Conservation (phyloP, 1,284 basidiomycete species). For the Marasmius oreades region DNA sequence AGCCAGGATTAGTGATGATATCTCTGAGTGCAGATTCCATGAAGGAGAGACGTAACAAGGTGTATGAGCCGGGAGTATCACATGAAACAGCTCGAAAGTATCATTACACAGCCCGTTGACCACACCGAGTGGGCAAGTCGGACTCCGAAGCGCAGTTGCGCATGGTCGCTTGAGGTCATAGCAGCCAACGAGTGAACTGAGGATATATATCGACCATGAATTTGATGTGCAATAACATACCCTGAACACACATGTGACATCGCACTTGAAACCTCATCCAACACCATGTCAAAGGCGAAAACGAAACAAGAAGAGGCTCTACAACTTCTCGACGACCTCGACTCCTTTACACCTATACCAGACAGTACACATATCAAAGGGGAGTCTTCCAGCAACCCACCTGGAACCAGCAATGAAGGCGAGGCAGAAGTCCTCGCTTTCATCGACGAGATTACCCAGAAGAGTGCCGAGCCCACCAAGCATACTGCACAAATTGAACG, state of each 20-base stretch:
- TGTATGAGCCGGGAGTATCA: no score
- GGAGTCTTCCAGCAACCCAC: slow-evolving; percentile 20
- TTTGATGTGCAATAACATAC: no score
- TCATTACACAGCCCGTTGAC: no score
- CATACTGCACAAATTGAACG: slow-evolving; percentile 51
- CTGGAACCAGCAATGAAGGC: slow-evolving; percentile 35
- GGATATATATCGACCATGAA: no score
- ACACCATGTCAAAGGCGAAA: slow-evolving; percentile 57
- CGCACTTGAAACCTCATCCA: background rate
- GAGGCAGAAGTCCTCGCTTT: slow-evolving; percentile 88
- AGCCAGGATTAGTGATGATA: slow-evolving; percentile 64
- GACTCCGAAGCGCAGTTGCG: no score
- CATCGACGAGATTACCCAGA: slow-evolving; percentile 92
- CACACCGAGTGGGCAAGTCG: no score
- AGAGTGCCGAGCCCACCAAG: slow-evolving; percentile 73
- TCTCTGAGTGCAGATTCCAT: slow-evolving; percentile 29
- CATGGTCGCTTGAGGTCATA: no score
- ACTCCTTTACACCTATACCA: slow-evolving; percentile 54
- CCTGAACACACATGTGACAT: no score
- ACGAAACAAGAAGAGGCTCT: slow-evolving; percentile 88
- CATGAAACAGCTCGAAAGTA: no score
- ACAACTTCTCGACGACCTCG: slow-evolving; percentile 87
- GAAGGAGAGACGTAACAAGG: background rate
- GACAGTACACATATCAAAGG: slow-evolving; percentile 22
- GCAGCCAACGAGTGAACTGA: no score